Conservation (phyloP, 768 basidiomycete genomes). For the Pulveroboletus sp. region DNA sequence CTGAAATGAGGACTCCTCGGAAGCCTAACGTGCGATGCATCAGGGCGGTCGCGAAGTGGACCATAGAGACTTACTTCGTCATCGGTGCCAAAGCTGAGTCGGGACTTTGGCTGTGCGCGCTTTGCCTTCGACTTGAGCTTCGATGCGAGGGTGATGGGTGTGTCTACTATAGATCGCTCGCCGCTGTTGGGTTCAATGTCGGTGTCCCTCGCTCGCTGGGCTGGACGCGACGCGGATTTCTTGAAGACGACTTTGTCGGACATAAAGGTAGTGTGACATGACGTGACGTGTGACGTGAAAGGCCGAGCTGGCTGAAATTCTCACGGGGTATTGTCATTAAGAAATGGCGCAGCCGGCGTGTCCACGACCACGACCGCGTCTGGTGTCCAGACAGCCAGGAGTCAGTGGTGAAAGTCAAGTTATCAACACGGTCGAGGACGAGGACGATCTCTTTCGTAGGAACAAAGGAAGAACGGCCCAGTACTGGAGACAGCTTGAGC, state of each 20-base stretch:
- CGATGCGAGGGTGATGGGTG: conserved; percentile 56
- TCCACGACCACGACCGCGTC: conserved; percentile 51
- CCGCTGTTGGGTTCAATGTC: conserved; percentile 31
- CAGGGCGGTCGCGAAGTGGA: conserved; percentile 5
- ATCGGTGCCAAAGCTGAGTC: conserved; percentile 72
- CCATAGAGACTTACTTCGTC: conserved; percentile 49
- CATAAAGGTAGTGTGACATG: conserved; percentile 23
- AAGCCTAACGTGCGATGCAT: conserved; percentile 42
- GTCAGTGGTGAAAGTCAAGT: conserved; percentile 1
- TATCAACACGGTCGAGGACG: conserved; percentile 37
- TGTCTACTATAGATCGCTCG: conserved; percentile 23
- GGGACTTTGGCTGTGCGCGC: conserved; percentile 59
- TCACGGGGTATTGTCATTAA: conserved; percentile 21
- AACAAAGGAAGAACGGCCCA: conserved; percentile 54
- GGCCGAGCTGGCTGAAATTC: conserved; percentile 11
- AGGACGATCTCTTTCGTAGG: conserved; percentile 66
- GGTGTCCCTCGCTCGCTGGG: conserved; percentile 36
- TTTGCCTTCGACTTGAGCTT: conserved; percentile 72
- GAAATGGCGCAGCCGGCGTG: conserved; percentile 30
- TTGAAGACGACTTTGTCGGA: conserved; percentile 38
- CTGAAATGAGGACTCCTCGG: conserved; percentile 62
- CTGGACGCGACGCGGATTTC: conserved; percentile 37
- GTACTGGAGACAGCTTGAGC: conserved; percentile 57
- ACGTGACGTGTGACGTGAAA: conserved; percentile 2
- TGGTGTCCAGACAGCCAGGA: conserved; percentile 26